Percentiles rank a stretch among this genome's conserved stretches.
Conservation (phyloP, 192 early-diverging fungal species). For the Coemansia sp. region DNA sequence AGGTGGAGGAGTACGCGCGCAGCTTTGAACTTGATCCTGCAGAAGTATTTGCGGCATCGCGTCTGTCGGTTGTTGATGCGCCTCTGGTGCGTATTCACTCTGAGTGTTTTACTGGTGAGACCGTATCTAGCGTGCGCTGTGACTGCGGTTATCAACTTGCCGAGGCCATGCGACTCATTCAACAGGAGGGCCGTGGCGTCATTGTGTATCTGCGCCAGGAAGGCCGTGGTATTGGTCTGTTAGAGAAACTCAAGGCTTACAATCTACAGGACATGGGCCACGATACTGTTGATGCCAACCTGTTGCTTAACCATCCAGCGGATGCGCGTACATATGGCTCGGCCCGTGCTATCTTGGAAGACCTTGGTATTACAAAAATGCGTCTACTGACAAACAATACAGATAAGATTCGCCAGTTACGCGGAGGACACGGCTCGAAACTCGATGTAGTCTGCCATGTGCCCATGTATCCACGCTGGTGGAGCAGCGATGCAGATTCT, state of each 20-base stretch:
- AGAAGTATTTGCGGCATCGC: conserved; percentile 34
- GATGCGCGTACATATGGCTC: conserved; percentile 94
- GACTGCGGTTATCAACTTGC: conserved; percentile 96
- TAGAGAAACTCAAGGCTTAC: conserved; percentile 94
- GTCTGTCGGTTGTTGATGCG: conserved; percentile 37
- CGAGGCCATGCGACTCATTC: conserved; percentile 87
- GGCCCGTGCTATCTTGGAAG: conserved; percentile 83
- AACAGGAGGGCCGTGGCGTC: conserved; percentile 80
- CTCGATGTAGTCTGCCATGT: conserved; percentile 78
- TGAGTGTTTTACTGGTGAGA: conserved; percentile 97
- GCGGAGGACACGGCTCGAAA: conserved; percentile 52
- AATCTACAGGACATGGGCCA: conserved; percentile 95
- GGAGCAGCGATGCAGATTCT: conserved; percentile 53
- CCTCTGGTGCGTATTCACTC: conserved; percentile 93
- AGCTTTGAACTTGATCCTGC: conserved; percentile 34
- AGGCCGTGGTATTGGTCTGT: conserved; percentile 91
- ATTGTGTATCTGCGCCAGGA: conserved; percentile 96
- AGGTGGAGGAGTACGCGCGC: not conserved
- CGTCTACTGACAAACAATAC: conserved; percentile 95
- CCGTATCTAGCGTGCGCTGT: conserved; percentile 83
- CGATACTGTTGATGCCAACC: conserved; percentile 90
- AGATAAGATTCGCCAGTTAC: conserved; percentile 84
- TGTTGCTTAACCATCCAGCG: conserved; percentile 84
- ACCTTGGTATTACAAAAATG: conserved; percentile 70
- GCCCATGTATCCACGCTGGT: conserved; percentile 88